A percentile compares a stretch with the other conserved stretches of the same genome.
These are phyloP conservation scores for Beauveria caledonica DNA, from an alignment of 2,329 filamentous ascomycete species.

Conservation along the genomic window DNA sequence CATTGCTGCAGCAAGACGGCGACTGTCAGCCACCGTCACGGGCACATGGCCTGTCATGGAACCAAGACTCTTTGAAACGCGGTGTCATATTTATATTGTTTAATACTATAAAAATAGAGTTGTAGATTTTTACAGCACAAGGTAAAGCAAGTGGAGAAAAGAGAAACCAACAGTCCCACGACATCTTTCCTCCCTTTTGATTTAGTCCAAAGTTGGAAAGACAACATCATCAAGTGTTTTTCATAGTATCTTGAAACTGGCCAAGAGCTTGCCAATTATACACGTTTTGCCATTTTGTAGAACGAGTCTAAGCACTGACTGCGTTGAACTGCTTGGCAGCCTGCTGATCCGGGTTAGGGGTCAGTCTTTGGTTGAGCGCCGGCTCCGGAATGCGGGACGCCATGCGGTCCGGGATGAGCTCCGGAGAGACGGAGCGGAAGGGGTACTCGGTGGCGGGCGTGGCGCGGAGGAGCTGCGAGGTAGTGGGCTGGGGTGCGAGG, in stretches of 20 bases:
- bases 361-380: constrained; percentile 34
- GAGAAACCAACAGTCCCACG: not conserved
- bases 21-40: no score
- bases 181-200: not conserved
- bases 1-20: no score
- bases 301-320: constrained; percentile 17
- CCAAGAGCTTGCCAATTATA: not conserved
- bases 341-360: constrained; percentile 41
- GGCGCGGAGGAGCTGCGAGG: constrained; percentile 44
- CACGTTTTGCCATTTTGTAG: not conserved
- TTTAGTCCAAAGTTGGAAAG: not conserved
- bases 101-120: not conserved
- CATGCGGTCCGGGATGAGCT: constrained; percentile 56
- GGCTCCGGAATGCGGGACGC: constrained; percentile 47
- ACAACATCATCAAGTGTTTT: not conserved
- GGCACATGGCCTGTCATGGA: no score
- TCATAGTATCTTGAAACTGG: not conserved
- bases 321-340: constrained; percentile 20
- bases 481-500: constrained; percentile 46
- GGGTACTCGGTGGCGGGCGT: constrained; percentile 48
- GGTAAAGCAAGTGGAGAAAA: not conserved
- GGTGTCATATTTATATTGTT: not conserved
- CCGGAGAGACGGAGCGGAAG: constrained; percentile 47
- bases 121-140: not conserved
- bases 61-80: not conserved